A percentile compares a stretch with the other conserved stretches of the same genome.
phyloP scores from a whole-genome alignment of 1,284 basidiomycete species.

The Rhodotorula glutinis region DNA sequence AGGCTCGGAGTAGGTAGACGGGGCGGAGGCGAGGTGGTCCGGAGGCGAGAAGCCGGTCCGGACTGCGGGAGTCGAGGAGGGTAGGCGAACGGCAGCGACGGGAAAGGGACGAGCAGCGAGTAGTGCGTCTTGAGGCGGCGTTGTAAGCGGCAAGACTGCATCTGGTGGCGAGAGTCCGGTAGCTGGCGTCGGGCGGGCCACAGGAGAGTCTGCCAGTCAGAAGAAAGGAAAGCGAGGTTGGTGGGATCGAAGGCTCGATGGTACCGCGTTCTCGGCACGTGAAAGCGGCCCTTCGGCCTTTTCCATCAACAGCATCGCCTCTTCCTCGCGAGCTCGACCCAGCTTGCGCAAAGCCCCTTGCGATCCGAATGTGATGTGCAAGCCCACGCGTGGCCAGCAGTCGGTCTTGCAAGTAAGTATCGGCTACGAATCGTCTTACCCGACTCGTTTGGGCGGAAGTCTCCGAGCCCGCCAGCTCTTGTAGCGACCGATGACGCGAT shows the following conservation, averaged over 20 bases:
- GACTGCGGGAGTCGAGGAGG: not conserved
- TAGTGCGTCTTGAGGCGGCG: constrained; percentile 1
- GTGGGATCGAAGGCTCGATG: too few relatives aligned
- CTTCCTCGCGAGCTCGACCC: too few relatives aligned
- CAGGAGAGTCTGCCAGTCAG: too few relatives aligned
- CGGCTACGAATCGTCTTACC: not conserved
- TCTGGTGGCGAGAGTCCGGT: not conserved
- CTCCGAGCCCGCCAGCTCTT: not conserved
- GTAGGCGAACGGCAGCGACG: not conserved
- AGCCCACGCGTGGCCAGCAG: too few relatives aligned
- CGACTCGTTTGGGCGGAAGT: not conserved
- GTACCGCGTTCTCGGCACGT: too few relatives aligned
- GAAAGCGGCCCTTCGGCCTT: too few relatives aligned
- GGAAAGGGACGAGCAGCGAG: not conserved
- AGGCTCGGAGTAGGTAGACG: not conserved
- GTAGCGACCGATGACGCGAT: constrained; percentile 4
- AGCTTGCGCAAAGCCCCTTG: too few relatives aligned
- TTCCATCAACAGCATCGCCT: too few relatives aligned
- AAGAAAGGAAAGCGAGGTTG: too few relatives aligned
- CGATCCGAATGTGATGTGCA: too few relatives aligned
- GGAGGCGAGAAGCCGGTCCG: not conserved
- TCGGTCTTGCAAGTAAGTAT: too few relatives aligned
- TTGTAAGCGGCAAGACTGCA: constrained; percentile 7
- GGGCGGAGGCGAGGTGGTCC: not conserved
- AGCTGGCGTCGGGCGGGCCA: too few relatives aligned